Evolutionary conservation across 192 early-diverging fungal species (phyloP), one percentile per base, ranked within the genome.

Genomic region (Linderina pennispora): DNA sequence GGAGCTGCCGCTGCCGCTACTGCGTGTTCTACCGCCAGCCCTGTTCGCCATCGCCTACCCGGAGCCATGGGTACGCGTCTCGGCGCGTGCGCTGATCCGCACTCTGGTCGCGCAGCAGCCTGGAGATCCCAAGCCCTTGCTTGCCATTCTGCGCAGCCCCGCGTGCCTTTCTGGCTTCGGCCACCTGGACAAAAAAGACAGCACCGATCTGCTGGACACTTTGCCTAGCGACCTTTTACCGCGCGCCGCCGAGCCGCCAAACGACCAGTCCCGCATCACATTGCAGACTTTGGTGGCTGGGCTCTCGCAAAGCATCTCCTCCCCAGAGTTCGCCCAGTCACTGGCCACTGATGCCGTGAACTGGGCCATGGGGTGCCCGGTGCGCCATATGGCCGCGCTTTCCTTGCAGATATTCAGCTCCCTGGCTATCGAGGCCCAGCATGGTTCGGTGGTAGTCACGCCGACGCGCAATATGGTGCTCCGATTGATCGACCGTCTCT

Each of bases 351-450:
- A 51, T 15, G 50, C 69, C 1, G 58, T 73, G 37, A 50, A 60
- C 23, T 73, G 62, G 62, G 62, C 69, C 4, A 65, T 65, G 69
- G 39, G 54, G n/a, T 65, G 69, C 23, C 51, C 53, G 0, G 63
- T 73, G 20, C 43, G 62, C 8, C 46, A 58, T 9, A 39, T 61
- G 15, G 62, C 62, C 0, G 42, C 41, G 0, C 39, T 73, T 19
- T 57, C 62, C 1, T 25, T 62, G 17, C 69, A 65, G 33, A 35
- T 51, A 19, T 65, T 62, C 36, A 56, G 69, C 7, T 53, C 37
- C 7, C 43, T 73, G 25, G 63, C 53, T 0, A 45, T 50, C 0
- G 62, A 73, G 36, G 62, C 69, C 23, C 69, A 54, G 32, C 35
- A 43, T 23, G 63, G n/a, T n/a, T 6, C 58, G 1, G 18, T 62